phyloP scores from a whole-genome alignment of 2,329 filamentous ascomycete species.

The Pseudogymnoascus pannorum region DNA sequence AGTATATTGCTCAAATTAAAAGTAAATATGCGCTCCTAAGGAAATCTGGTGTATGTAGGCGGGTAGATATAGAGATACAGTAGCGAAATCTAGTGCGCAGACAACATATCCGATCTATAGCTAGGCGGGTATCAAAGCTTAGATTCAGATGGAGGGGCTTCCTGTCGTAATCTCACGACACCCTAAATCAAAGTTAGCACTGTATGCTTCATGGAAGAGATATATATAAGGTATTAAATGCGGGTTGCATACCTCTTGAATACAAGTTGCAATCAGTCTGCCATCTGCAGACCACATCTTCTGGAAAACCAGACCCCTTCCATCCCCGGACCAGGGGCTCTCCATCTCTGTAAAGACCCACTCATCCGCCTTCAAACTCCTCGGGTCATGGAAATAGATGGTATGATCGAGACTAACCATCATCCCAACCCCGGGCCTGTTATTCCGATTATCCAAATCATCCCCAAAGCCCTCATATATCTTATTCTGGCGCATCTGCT shows the following conservation, averaged over 20 bases:
- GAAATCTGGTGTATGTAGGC: background rate
- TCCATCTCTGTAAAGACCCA: constrained; percentile 79
- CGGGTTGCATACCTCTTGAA: constrained; percentile 56
- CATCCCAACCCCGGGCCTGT: constrained; percentile 64
- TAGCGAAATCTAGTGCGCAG: background rate
- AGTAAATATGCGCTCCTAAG: background rate
- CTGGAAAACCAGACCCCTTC: constrained; percentile 68
- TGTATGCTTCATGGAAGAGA: background rate
- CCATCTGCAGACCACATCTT: constrained; percentile 66
- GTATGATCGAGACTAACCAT: constrained; percentile 74
- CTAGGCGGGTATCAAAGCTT: constrained; percentile 4
- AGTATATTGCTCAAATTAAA: constrained; percentile 1
- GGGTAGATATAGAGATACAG: background rate
- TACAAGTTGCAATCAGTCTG: constrained; percentile 67
- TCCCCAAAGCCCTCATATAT: constrained; percentile 30
- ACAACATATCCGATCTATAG: background rate
- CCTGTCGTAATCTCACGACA: constrained; percentile 43
- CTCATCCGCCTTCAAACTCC: constrained; percentile 53
- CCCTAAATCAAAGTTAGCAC: constrained; percentile 34
- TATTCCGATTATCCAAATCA: constrained; percentile 42
- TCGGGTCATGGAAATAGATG: constrained; percentile 60
- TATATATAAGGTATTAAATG: background rate
- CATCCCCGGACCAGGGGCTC: constrained; percentile 73
- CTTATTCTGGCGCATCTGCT: constrained; percentile 37
- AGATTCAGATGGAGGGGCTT: constrained; percentile 17